phyloP scores from a whole-genome alignment of 116 monocot genomes.

The Papilionanthe hybrid region DNA sequence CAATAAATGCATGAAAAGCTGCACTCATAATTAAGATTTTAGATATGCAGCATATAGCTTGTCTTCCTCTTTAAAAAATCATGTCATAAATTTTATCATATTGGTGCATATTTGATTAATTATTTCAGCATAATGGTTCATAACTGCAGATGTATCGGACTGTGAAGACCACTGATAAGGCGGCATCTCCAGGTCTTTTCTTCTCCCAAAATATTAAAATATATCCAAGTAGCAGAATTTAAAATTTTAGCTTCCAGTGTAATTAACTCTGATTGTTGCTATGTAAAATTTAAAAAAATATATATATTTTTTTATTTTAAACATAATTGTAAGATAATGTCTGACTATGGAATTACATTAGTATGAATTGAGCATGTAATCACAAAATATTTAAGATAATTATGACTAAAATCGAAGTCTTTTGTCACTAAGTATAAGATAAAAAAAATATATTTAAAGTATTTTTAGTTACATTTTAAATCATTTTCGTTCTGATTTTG shows the following conservation, averaged over 20 bases:
- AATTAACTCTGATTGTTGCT: not conserved
- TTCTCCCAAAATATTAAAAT: not conserved
- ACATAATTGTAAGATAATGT: no score
- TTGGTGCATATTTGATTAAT: not conserved
- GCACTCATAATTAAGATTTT: not conserved
- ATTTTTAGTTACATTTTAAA: no score
- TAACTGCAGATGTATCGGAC: constrained; percentile 48
- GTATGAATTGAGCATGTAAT: no score
- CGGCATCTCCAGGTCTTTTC: constrained; percentile 24
- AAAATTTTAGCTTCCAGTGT: not conserved
- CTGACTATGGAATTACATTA: no score
- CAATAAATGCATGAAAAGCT: not conserved
- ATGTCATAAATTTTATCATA: constrained; percentile 3
- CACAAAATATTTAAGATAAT: no score
- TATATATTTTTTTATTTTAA: no score
- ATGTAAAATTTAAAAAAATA: no score
- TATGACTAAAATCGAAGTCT: no score
- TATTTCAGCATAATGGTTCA: not conserved
- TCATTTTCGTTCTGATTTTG: not conserved
- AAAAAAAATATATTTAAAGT: no score
- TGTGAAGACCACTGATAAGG: constrained; percentile 47
- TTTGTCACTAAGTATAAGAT: no score
- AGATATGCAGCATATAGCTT: not conserved
- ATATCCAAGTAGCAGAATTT: not conserved
- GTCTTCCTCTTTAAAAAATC: not conserved